Percentiles rank a stretch among this genome's conserved stretches.
Evolutionary conservation across 768 basidiomycete species (phyloP).

Genomic region (Gyrodon lividus): DNA sequence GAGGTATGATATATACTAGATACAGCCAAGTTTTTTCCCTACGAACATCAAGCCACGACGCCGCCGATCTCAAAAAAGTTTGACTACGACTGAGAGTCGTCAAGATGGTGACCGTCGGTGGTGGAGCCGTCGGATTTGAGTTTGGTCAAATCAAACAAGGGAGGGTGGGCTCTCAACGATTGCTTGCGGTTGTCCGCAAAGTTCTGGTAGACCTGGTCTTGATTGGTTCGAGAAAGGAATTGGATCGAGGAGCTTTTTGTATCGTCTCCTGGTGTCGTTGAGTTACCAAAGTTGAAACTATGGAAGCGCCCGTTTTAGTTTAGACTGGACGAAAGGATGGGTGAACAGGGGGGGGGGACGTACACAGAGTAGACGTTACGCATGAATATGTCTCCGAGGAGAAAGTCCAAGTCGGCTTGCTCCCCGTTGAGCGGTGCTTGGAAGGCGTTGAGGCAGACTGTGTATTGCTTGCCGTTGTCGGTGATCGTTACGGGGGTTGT

Average conservation of each 20-base stretch:
- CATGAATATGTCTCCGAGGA: constrained; percentile 45
- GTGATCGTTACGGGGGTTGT: constrained; percentile 29
- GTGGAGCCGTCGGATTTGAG: constrained; percentile 21
- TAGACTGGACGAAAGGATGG: not conserved
- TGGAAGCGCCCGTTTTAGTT: not conserved
- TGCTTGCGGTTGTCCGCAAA: constrained; percentile 17
- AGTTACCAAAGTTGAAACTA: constrained; percentile 46
- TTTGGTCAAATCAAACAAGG: constrained; percentile 23
- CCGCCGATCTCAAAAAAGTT: no score
- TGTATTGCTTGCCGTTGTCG: constrained; percentile 32
- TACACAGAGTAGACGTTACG: constrained; percentile 48
- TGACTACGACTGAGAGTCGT: constrained; percentile 6
- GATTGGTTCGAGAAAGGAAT: constrained; percentile 37
- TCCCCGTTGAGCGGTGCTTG: constrained; percentile 26
- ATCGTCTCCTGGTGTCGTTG: constrained; percentile 5
- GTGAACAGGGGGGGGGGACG: not conserved
- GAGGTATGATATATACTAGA: no score
- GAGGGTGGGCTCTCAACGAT: constrained; percentile 16
- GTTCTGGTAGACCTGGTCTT: constrained; percentile 33
- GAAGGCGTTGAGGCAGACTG: constrained; percentile 39
- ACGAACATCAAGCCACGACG: no score
- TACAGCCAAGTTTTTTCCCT: no score
- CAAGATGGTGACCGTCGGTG: constrained; percentile 18
- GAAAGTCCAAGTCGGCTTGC: constrained; percentile 34
- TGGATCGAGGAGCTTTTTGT: constrained; percentile 38